Evolutionary conservation across 257 asterid genomes (phyloP).

Genomic region (Solanum neorickii): DNA sequence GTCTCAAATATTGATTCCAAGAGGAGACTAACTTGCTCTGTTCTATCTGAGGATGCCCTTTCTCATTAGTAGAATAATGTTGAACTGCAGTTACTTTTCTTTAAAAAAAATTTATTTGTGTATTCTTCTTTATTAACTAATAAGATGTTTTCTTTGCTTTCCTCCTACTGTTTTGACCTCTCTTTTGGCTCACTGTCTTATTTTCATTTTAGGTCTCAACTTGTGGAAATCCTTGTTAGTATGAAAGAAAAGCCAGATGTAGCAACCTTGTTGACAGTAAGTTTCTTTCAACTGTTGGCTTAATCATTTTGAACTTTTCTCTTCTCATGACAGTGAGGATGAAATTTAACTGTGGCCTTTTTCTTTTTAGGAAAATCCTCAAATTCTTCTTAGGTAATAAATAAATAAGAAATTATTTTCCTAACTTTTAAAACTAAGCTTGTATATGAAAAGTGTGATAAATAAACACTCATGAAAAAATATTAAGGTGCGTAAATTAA

Average conservation of each 20-base stretch:
- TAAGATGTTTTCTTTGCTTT: neutral
- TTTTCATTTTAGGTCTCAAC: constrained; percentile 34
- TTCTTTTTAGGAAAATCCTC: neutral
- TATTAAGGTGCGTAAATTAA: neutral
- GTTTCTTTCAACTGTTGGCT: neutral
- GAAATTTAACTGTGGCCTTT: neutral
- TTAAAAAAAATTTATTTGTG: neutral
- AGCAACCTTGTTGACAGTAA: constrained; percentile 69
- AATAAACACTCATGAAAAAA: neutral
- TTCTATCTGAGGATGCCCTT: neutral
- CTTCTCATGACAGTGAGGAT: neutral
- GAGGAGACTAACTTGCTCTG: neutral
- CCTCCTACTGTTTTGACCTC: neutral
- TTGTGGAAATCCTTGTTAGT: constrained; percentile 78
- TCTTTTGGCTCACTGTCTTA: neutral
- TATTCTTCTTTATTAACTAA: neutral
- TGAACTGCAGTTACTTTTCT: neutral
- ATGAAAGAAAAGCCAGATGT: constrained; percentile 97
- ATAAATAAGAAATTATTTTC: neutral
- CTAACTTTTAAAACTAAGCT: neutral
- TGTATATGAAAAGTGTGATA: neutral
- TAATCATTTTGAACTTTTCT: neutral
- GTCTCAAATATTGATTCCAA: neutral
- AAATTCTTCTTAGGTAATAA: neutral
- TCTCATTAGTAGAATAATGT: neutral